These are phyloP conservation scores for Sedum album DNA, from an alignment of 164 flowering plant genomes.

Conservation along the genomic window DNA sequence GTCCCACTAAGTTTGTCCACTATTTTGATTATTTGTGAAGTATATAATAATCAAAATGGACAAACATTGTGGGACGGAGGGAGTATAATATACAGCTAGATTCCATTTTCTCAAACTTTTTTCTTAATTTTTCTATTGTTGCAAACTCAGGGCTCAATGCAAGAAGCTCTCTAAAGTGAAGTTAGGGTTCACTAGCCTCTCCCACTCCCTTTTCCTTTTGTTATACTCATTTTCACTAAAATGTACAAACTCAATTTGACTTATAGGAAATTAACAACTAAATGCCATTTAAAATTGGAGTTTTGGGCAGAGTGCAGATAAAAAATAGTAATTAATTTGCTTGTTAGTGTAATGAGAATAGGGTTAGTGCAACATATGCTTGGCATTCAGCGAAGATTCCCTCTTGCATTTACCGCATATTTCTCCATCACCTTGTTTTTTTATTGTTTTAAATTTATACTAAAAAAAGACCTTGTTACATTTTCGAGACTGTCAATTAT, in stretches of 20 bases:
- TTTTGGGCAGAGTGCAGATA: neutral
- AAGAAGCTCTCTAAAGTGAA: neutral
- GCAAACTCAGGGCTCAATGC: constrained; percentile 1
- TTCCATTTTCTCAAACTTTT: too few relatives aligned
- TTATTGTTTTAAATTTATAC: too few relatives aligned
- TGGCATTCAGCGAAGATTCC: neutral
- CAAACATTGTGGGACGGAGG: too few relatives aligned
- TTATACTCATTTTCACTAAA: neutral
- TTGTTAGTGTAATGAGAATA: neutral
- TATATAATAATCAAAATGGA: too few relatives aligned
- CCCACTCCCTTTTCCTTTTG: neutral
- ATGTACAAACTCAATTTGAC: too few relatives aligned
- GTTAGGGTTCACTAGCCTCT: neutral
- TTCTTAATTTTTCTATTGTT: too few relatives aligned
- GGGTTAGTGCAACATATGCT: neutral
- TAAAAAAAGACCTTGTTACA: too few relatives aligned
- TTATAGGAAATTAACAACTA: too few relatives aligned
- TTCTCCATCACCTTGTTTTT: neutral
- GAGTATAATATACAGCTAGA: neutral
- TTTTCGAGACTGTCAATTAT: too few relatives aligned
- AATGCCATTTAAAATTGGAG: neutral
- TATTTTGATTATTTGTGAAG: neutral
- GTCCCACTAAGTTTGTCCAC: too few relatives aligned
- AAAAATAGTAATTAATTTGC: too few relatives aligned
- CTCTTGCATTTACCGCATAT: neutral